A percentile compares a stretch with the other conserved stretches of the same genome.
Evolutionary conservation across 352 stramenopile genomes (phyloP).

Genomic region (Phytopythium aichiense): DNA sequence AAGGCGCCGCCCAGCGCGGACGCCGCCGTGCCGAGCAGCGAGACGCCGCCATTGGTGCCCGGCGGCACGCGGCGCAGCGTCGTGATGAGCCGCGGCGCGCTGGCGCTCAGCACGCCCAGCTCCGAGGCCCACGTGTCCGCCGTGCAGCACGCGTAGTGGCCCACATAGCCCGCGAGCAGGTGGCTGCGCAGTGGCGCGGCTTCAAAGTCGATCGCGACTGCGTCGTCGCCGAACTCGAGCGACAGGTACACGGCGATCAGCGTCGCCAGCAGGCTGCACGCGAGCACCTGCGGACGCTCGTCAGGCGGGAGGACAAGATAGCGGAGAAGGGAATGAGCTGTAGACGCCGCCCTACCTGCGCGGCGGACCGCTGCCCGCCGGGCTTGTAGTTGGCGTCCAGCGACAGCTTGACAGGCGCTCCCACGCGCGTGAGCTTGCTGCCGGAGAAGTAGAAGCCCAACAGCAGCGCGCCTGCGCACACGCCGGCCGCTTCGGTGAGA

Average conservation of each 20-base stretch:
- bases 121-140: constrained; percentile 95
- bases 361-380: constrained; percentile 69
- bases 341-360: constrained; percentile 22
- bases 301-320: too few species aligned
- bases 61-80: constrained; percentile 70
- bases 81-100: constrained; percentile 85
- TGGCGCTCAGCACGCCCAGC: constrained; percentile 87
- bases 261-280: constrained; percentile 65
- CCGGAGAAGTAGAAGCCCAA: constrained; percentile 85
- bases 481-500: constrained; percentile 5
- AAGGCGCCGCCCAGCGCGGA: constrained; percentile 85
- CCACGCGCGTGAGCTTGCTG: constrained; percentile 82
- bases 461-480: constrained; percentile 51
- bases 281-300: constrained; percentile 82
- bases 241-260: constrained; percentile 57
- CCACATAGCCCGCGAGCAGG: constrained; percentile 77
- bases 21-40: constrained; percentile 67
- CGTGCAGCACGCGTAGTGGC: constrained; percentile 92
- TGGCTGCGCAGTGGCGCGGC: constrained; percentile 29
- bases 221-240: constrained; percentile 33
- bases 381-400: constrained; percentile 75
- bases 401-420: constrained; percentile 46
- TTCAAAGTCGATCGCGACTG: constrained; percentile 35
- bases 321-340: background rate
- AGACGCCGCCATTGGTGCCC: constrained; percentile 95